Conservation (phyloP, 805 yeast species). For the Naumovozyma dairenensis region DNA sequence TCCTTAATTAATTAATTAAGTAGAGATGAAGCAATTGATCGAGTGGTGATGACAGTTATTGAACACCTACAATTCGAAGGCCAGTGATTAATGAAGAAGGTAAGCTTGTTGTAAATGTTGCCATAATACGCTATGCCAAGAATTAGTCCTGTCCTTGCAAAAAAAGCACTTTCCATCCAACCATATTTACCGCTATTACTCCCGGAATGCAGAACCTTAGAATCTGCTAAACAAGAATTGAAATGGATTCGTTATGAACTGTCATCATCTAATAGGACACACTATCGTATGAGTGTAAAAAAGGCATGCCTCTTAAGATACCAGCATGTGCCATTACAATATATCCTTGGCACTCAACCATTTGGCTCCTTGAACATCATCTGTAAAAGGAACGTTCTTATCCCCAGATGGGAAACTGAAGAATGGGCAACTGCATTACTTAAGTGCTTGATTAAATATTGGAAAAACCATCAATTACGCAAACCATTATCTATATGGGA, state of each 20-base stretch:
- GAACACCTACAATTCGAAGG: too few relatives aligned
- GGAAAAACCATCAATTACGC: neutral
- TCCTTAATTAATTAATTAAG: too few relatives aligned
- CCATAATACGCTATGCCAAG: constrained; percentile 17
- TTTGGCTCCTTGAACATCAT: constrained; percentile 58
- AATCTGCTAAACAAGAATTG: constrained; percentile 17
- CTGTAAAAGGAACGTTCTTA: constrained; percentile 59
- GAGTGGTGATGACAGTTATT: too few relatives aligned
- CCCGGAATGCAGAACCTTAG: constrained; percentile 21
- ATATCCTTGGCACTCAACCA: constrained; percentile 78
- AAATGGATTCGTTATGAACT: constrained; percentile 21
- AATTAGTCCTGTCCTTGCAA: constrained; percentile 10
- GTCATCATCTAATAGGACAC: neutral
- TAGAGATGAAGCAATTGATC: too few relatives aligned
- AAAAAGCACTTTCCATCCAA: constrained; percentile 10
- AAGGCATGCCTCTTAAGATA: constrained; percentile 47
- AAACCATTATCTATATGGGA: constrained; percentile 39
- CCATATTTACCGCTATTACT: constrained; percentile 18
- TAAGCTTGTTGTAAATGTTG: too few relatives aligned
- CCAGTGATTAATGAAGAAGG: too few relatives aligned
- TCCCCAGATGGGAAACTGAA: constrained; percentile 94
- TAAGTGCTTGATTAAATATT: neutral
- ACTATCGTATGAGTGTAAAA: constrained; percentile 1
- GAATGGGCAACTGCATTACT: constrained; percentile 59
- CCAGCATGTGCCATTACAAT: constrained; percentile 63